Conservation (phyloP, 139 green algal genomes). For the Tetradesmus obliquus region DNA sequence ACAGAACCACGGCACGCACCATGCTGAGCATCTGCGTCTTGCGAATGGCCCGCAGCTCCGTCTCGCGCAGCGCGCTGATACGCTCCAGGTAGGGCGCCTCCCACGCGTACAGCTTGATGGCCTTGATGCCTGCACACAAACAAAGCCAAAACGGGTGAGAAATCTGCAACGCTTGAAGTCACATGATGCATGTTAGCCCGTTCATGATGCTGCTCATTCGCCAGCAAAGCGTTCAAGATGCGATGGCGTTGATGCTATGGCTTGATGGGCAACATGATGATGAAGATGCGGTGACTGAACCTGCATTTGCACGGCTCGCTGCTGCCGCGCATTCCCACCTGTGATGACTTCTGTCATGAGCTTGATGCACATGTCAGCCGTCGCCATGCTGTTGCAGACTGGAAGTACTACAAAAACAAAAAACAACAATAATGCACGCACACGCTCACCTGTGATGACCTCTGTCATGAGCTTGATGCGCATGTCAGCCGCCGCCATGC, state of each 20-base stretch:
- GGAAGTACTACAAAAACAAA: no score
- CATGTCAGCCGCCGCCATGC: slow-evolving; percentile 80
- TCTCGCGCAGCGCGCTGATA: slow-evolving; percentile 74
- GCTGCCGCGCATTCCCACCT: slow-evolving; percentile 39
- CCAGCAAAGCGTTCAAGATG: no score
- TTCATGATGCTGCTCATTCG: background rate
- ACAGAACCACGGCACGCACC: background rate
- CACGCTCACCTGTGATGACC: slow-evolving; percentile 78
- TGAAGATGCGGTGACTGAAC: no score
- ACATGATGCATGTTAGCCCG: no score
- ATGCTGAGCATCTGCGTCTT: slow-evolving; percentile 54
- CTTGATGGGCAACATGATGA: no score
- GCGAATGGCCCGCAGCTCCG: slow-evolving; percentile 70
- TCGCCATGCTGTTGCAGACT: slow-evolving; percentile 54
- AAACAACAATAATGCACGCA: no score
- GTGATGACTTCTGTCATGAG: slow-evolving; percentile 86
- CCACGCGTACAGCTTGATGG: slow-evolving; percentile 97
- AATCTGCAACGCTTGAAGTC: no score
- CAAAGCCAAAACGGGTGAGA: no score
- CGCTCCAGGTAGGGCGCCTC: slow-evolving; percentile 84
- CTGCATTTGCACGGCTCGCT: no score
- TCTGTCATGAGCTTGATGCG: slow-evolving; percentile 86
- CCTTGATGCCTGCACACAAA: slow-evolving; percentile 77
- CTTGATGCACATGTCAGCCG: slow-evolving; percentile 87
- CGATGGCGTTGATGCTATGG: no score